These are phyloP conservation scores for Aspergillus glaucus DNA, from an alignment of 2,329 filamentous ascomycete genomes.

Conservation along the genomic window DNA sequence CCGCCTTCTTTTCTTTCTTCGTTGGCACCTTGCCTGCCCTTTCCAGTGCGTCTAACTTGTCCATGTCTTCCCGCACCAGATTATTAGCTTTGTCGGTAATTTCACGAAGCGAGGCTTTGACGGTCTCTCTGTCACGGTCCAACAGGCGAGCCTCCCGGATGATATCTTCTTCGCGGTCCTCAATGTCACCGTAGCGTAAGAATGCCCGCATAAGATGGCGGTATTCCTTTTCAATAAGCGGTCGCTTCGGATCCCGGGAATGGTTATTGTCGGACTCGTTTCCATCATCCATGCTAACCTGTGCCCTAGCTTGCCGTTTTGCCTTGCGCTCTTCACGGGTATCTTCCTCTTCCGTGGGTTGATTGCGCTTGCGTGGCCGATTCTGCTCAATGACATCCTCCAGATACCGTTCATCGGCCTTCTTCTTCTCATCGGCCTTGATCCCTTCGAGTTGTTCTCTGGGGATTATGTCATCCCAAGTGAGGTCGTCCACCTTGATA, in stretches of 20 bases:
- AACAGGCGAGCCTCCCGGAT: slow-evolving; percentile 77
- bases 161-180: slow-evolving; percentile 81
- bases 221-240: slow-evolving; percentile 85
- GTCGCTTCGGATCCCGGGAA: slow-evolving; percentile 73
- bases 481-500: slow-evolving; percentile 85
- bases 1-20: slow-evolving; percentile 96
- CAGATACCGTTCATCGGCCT: slow-evolving; percentile 75
- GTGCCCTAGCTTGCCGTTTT: slow-evolving; percentile 65
- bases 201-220: slow-evolving; percentile 86
- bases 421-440: slow-evolving; percentile 81
- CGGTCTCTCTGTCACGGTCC: slow-evolving; percentile 73
- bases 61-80: slow-evolving; percentile 67
- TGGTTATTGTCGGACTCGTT: slow-evolving; percentile 62
- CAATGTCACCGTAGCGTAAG: slow-evolving; percentile 82
- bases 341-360: slow-evolving; percentile 47
- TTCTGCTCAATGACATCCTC: slow-evolving; percentile 77
- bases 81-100: slow-evolving; percentile 66
- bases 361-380: slow-evolving; percentile 68
- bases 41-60: slow-evolving; percentile 58
- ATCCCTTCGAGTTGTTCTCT: slow-evolving; percentile 84
- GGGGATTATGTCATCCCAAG: slow-evolving; percentile 98
- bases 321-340: slow-evolving; percentile 59
- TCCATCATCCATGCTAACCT: slow-evolving; percentile 59
- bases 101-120: slow-evolving; percentile 69
- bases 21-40: slow-evolving; percentile 73